A percentile compares a stretch with the other conserved stretches of the same genome.
Conservation (phyloP, 129 eudicot genomes). For the Cynara cardunculus region DNA sequence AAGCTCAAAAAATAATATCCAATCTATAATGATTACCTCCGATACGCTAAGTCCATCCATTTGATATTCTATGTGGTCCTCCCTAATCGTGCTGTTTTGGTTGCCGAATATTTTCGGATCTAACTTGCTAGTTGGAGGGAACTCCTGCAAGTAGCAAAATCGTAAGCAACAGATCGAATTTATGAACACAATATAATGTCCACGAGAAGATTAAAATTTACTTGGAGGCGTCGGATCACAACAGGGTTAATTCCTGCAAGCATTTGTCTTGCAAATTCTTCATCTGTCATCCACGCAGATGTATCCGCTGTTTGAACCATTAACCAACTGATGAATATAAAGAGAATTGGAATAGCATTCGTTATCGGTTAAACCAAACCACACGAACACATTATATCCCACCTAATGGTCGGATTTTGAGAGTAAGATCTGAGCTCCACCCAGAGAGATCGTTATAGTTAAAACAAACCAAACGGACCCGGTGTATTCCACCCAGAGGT, state of each 20-base stretch:
- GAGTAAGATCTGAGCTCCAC: no score
- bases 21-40: slow-evolving; percentile 32
- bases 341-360: background rate
- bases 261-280: slow-evolving; percentile 79
- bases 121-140: slow-evolving; percentile 59
- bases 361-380: background rate
- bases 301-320: slow-evolving; percentile 36
- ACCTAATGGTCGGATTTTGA: background rate
- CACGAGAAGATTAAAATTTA: slow-evolving; percentile 19
- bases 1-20: background rate
- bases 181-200: background rate
- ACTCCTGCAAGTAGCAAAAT: slow-evolving; percentile 37
- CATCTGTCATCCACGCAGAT: slow-evolving; percentile 64
- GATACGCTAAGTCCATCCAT: slow-evolving; percentile 42
- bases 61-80: slow-evolving; percentile 39
- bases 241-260: slow-evolving; percentile 74
- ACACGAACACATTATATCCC: background rate
- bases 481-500: no score
- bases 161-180: background rate
- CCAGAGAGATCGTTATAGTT: background rate
- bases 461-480: background rate
- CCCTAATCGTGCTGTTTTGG: slow-evolving; percentile 48
- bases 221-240: slow-evolving; percentile 62
- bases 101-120: slow-evolving; percentile 44
- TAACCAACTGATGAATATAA: background rate